Evolutionary conservation across 164 flowering plant species (phyloP), one percentile per base, ranked within the genome.

Genomic region (Berberis thunbergii): DNA sequence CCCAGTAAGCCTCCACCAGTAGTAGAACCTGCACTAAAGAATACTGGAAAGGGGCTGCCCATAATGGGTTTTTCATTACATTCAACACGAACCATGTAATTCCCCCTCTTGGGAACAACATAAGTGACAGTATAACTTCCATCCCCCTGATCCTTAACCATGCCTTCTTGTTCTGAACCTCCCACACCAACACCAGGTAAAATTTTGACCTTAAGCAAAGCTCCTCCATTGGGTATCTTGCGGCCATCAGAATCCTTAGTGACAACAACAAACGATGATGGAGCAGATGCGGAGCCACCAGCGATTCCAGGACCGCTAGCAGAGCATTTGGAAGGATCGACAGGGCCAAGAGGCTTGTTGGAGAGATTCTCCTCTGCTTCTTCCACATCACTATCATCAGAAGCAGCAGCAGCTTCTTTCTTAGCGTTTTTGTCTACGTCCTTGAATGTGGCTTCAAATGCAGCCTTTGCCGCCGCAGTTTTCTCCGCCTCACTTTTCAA

Each of bases 1-100:
- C 97, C 99, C 62, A 87, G 70, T 49, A 88, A 58, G 12, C 96
- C 96, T 48, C 91, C 94, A 48, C 11, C n/a, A 40, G 40, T 10
- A 53, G 77, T 70, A 41, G 65, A 73, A 80, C 97, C 96, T 63
- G 88, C 84, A 70, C 97, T 86, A 76, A 95, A 95, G 74, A 91
- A 95, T 54, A 95, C 99, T 0, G 99, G 99, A 60, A 91, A 95
- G 0, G 97, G 97, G 56, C 97, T 95, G 11, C 97, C 97, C 96
- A 84, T 84, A 54, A 95, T 86, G 4, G 93, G 77, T 69, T 76
- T 84, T 63, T 97, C 97, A 73, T 91, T 81, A 65, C 92, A 87
- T 64, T 95, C 97, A 62, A 89, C 83, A 74, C 76, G 74, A 54
- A 95, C 87, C 99, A 95, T 95, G 65, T 95, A 95, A 75, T 89